Evolutionary conservation across 192 early-diverging fungal genomes (phyloP).

Genomic region (Gonapodya prolifera): DNA sequence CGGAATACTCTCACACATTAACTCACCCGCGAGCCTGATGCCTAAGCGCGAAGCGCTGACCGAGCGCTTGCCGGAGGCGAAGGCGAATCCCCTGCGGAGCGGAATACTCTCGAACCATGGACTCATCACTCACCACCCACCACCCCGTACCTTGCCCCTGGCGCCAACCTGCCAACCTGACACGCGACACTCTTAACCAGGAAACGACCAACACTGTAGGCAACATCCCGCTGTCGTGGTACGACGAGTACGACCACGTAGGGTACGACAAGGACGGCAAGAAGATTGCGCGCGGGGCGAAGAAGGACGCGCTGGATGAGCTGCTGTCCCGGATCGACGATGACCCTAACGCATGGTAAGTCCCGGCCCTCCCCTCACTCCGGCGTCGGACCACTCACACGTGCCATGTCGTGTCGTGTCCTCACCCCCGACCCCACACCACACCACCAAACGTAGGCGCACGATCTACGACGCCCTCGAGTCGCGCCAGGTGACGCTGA

Average conservation of each 20-base stretch:
- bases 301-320: slow-evolving; percentile 84
- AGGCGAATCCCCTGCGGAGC: too few relatives aligned
- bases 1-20: neutral
- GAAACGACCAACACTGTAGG: slow-evolving; percentile 82
- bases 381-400: neutral
- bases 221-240: slow-evolving; percentile 95
- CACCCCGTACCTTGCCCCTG: neutral
- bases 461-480: slow-evolving; percentile 73
- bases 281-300: slow-evolving; percentile 74
- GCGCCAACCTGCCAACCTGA: neutral
- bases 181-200: slow-evolving; percentile 6
- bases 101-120: too few relatives aligned
- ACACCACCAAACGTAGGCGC: slow-evolving; percentile 20
- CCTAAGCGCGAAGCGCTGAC: neutral
- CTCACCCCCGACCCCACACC: too few relatives aligned
- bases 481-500: slow-evolving; percentile 71
- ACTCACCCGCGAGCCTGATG: neutral
- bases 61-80: too few relatives aligned
- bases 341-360: slow-evolving; percentile 74
- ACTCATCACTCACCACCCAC: neutral
- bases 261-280: slow-evolving; percentile 93
- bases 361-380: neutral
- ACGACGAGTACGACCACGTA: slow-evolving; percentile 90
- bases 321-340: slow-evolving; percentile 79
- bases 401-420: neutral